Percentiles rank a stretch among this genome's conserved stretches.
Conservation (phyloP, 495 filamentous ascomycete species). For the Achaetomiella virescens region DNA sequence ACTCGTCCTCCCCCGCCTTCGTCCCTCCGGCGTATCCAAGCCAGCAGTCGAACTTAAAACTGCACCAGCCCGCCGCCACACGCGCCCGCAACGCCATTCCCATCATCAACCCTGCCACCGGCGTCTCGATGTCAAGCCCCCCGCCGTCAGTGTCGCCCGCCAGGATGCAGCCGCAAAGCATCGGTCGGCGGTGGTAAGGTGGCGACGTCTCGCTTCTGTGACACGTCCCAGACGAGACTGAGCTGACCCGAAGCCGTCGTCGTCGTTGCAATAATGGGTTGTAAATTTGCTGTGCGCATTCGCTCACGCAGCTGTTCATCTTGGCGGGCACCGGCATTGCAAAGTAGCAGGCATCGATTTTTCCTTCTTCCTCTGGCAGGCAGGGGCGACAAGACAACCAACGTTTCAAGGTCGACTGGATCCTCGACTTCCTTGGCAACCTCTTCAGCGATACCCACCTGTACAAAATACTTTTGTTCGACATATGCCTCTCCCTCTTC, state of each 20-base stretch:
- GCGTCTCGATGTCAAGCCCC: conserved; percentile 81
- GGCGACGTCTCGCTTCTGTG: conserved; percentile 29
- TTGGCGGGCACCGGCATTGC: conserved; percentile 33
- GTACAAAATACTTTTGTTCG: conserved; percentile 34
- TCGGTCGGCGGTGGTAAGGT: conserved; percentile 47
- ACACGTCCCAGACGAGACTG: conserved; percentile 20
- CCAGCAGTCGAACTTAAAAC: conserved; percentile 56
- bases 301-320: conserved; percentile 31
- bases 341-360: conserved; percentile 33
- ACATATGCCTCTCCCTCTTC: conserved; percentile 25
- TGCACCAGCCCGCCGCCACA: conserved; percentile 80
- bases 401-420: conserved; percentile 25
- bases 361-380: conserved; percentile 24
- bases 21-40: conserved; percentile 52
- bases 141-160: conserved; percentile 82
- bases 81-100: conserved; percentile 94
- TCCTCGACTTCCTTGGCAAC: conserved; percentile 27
- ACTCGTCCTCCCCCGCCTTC: conserved; percentile 66
- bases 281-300: conserved; percentile 24
- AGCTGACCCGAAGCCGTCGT: conserved; percentile 25
- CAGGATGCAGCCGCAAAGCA: conserved; percentile 62
- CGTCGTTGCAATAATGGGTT: conserved; percentile 27
- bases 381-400: conserved; percentile 20
- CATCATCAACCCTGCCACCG: conserved; percentile 94
- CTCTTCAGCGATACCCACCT: conserved; percentile 16